Evolutionary conservation across 2,329 filamentous ascomycete genomes (phyloP).

Genomic region (Apiospora rasikravindrae): DNA sequence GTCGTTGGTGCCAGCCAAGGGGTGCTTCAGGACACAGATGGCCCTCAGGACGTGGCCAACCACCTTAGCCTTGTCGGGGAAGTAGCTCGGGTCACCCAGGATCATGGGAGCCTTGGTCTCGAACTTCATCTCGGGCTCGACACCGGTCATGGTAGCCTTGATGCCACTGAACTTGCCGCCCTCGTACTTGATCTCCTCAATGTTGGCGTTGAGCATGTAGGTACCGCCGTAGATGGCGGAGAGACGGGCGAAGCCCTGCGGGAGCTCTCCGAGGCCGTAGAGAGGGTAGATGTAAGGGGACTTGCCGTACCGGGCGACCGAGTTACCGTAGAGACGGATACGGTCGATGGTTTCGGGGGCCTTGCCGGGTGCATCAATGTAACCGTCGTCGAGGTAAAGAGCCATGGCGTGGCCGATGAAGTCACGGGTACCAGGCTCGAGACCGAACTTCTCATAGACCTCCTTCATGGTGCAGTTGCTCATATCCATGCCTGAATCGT

Average conservation of each 20-base stretch:
- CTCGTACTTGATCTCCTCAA: slow-evolving; percentile 90
- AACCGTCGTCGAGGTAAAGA: slow-evolving; percentile 87
- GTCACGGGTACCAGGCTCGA: slow-evolving; percentile 87
- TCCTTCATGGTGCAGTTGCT: slow-evolving; percentile 88
- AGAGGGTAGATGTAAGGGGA: slow-evolving; percentile 99
- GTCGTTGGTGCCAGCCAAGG: slow-evolving; percentile 86
- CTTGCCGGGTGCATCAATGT: slow-evolving; percentile 74
- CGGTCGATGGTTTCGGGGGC: slow-evolving; percentile 88
- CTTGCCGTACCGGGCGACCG: slow-evolving; percentile 96
- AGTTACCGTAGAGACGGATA: slow-evolving; percentile 96
- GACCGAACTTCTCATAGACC: slow-evolving; percentile 97
- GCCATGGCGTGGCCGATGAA: slow-evolving; percentile 99
- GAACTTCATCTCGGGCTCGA: slow-evolving; percentile 87
- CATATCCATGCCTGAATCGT: slow-evolving; percentile 74
- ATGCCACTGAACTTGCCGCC: slow-evolving; percentile 88
- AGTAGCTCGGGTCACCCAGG: slow-evolving; percentile 95
- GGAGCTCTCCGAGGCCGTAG: slow-evolving; percentile 95
- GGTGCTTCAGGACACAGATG: slow-evolving; percentile 97
- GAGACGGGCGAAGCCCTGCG: slow-evolving; percentile 95
- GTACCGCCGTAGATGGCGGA: slow-evolving; percentile 98
- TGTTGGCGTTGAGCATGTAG: slow-evolving; percentile 97
- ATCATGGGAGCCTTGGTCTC: slow-evolving; percentile 96
- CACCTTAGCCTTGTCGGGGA: slow-evolving; percentile 85
- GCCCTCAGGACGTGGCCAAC: slow-evolving; percentile 92
- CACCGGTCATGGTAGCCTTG: slow-evolving; percentile 94